phyloP scores from a whole-genome alignment of 2,329 filamentous ascomycete genomes.

The Botrytis byssoidea region DNA sequence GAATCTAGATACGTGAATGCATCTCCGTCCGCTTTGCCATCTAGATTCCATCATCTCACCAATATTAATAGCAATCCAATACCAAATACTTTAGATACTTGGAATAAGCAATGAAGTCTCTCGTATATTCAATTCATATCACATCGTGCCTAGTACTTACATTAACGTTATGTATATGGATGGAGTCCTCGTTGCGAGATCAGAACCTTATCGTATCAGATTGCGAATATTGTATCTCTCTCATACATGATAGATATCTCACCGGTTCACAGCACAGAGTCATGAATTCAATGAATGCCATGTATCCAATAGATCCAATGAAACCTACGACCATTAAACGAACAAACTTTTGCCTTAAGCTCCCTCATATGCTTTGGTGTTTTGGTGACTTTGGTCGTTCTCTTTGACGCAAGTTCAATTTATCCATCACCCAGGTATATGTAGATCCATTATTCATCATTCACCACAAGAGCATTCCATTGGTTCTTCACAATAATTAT shows the following conservation, averaged over 20 bases:
- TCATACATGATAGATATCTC: not conserved
- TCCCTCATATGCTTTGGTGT: not conserved
- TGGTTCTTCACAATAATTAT: not conserved
- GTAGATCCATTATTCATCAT: not conserved
- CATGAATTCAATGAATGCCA: not conserved
- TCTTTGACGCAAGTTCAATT: not conserved
- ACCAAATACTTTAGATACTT: not conserved
- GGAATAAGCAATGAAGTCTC: not conserved
- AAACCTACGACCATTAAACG: not conserved
- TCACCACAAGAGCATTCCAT: not conserved
- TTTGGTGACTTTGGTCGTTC: not conserved
- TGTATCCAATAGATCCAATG: not conserved
- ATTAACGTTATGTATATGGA: not conserved
- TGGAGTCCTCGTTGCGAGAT: not conserved
- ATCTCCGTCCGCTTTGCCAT: not conserved
- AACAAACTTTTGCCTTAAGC: not conserved
- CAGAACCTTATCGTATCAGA: not conserved
- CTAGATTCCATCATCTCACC: not conserved
- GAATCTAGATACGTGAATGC: not conserved
- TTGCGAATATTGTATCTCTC: not conserved
- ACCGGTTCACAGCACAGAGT: not conserved
- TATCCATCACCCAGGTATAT: not conserved
- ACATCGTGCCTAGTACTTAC: not conserved
- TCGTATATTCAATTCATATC: not conserved
- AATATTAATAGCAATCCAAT: not conserved